phyloP scores from a whole-genome alignment of 129 eudicot species.

The Artemisia argyi region DNA sequence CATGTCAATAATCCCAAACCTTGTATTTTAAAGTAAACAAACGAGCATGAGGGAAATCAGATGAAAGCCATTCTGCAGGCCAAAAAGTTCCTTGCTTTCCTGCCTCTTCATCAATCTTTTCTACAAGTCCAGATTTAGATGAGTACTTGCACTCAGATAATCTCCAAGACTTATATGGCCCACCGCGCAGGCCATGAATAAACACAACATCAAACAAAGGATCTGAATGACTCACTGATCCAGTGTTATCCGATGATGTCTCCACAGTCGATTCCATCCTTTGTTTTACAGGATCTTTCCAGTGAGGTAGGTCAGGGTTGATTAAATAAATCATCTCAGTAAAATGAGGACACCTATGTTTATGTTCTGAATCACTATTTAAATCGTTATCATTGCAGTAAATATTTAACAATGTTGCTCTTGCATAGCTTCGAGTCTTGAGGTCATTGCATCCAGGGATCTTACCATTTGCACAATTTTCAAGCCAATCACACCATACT shows the following conservation, averaged over 20 bases:
- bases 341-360: constrained; percentile 58
- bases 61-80: constrained; percentile 99
- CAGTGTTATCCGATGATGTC: constrained; percentile 18
- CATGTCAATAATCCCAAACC: constrained; percentile 48
- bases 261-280: constrained; percentile 8
- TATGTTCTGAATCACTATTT: constrained; percentile 21
- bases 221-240: constrained; percentile 36
- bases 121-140: constrained; percentile 14
- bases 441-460: constrained; percentile 82
- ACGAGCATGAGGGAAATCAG: constrained; percentile 94
- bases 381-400: constrained; percentile 48
- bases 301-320: constrained; percentile 80
- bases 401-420: constrained; percentile 80
- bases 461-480: constrained; percentile 89
- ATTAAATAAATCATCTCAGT: constrained; percentile 81
- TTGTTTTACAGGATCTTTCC: constrained; percentile 61
- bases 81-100: constrained; percentile 96
- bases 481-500: constrained; percentile 87
- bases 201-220: constrained; percentile 47
- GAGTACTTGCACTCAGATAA: constrained; percentile 11
- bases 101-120: constrained; percentile 52
- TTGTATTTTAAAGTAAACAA: constrained; percentile 89
- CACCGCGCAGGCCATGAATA: constrained; percentile 10
- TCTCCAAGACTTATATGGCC: constrained; percentile 14
- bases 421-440: constrained; percentile 90